A percentile compares a stretch with the other conserved stretches of the same genome.
phyloP scores from a whole-genome alignment of 164 flowering plant genomes.

The Vitis rupestris region DNA sequence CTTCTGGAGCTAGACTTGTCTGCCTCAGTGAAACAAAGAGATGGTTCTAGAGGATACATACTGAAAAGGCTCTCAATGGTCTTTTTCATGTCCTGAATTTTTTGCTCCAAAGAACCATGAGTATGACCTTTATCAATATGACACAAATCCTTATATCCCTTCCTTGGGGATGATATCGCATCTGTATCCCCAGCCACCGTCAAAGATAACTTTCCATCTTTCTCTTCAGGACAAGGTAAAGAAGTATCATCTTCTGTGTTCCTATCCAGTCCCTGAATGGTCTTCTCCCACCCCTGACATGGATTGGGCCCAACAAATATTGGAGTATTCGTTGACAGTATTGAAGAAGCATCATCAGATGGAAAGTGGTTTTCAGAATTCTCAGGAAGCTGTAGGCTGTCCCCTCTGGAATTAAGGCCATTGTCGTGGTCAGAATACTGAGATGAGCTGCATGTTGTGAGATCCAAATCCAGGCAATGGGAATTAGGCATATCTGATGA shows the following conservation, averaged over 20 bases:
- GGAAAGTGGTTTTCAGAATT: conserved; percentile 38
- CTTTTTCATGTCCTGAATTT: conserved; percentile 38
- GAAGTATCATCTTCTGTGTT: conserved; percentile 8
- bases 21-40: conserved; percentile 26
- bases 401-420: conserved; percentile 9
- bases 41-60: conserved; percentile 32
- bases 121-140: conserved; percentile 7
- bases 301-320: conserved; percentile 40
- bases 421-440: conserved; percentile 17
- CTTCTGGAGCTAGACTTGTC: conserved; percentile 21
- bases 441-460: conserved; percentile 16
- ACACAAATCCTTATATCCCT: conserved; percentile 14
- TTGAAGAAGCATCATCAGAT: conserved; percentile 34
- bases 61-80: conserved; percentile 32
- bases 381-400: conserved; percentile 24
- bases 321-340: conserved; percentile 25
- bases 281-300: conserved; percentile 41
- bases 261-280: conserved; percentile 18
- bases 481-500: conserved; percentile 35
- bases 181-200: conserved; percentile 6
- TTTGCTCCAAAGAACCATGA: conserved; percentile 33
- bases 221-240: conserved; percentile 19
- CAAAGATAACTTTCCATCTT: conserved; percentile 24
- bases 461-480: conserved; percentile 23
- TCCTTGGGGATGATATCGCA: background rate